These are phyloP conservation scores for Thamnidium elegans DNA, from an alignment of 192 early-diverging fungal species.

Conservation along the genomic window DNA sequence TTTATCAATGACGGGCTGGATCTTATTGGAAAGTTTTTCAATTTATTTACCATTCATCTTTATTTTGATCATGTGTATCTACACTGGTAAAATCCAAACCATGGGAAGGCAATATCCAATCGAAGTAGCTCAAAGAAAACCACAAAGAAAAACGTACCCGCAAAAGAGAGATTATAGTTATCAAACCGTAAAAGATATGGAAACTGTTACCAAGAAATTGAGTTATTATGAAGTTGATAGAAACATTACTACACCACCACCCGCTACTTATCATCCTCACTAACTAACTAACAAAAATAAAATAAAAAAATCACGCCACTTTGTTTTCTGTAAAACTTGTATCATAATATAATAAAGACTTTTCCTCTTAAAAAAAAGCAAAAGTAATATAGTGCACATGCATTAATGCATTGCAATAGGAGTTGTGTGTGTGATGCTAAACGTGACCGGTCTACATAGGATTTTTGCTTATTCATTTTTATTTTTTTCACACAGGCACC, in stretches of 20 bases:
- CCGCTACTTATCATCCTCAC: background rate
- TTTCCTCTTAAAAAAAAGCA: no score
- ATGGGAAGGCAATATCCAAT: conserved; percentile 15
- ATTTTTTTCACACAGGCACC: no score
- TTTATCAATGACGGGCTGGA: background rate
- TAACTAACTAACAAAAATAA: background rate
- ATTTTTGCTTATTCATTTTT: no score
- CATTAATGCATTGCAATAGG: no score
- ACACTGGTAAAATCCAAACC: conserved; percentile 3
- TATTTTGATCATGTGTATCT: conserved; percentile 12
- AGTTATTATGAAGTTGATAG: conserved; percentile 1
- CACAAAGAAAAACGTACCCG: background rate
- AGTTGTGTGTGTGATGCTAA: no score
- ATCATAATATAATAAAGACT: background rate
- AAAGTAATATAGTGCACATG: no score
- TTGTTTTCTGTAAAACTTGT: background rate
- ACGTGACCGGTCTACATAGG: no score
- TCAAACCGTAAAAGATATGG: conserved; percentile 3
- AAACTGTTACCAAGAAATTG: background rate
- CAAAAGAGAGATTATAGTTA: conserved; percentile 11
- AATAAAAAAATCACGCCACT: background rate
- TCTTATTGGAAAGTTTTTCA: background rate
- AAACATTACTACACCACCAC: background rate
- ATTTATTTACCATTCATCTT: conserved; percentile 5
- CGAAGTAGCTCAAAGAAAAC: background rate